Base-by-base conservation (phyloP, 2,329 filamentous ascomycete genomes). In the Diplodia corticola region DNA sequence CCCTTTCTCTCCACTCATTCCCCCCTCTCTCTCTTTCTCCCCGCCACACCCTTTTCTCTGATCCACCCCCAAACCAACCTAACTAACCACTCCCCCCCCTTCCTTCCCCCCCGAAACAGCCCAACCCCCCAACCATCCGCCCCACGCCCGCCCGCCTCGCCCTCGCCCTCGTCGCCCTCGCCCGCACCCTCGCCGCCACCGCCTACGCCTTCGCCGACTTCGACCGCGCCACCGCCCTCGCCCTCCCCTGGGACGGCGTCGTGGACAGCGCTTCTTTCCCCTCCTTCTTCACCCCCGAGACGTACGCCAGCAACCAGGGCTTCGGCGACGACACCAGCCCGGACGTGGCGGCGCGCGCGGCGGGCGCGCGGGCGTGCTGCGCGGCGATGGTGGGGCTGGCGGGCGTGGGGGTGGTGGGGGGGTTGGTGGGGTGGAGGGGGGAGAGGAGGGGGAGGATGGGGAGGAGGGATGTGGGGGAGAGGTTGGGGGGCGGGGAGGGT, bases 311-410 rank as follows among this genome's bases (percentile, higher is more conserved):
- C 15, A 48, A 61, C 26, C 57, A 59, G 35, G 54, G 54, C 6
- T 59, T 37, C 37, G 54, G 54, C 35, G 57, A 48, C 26, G 22
- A 26, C 26, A 61, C 57, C 17, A 61, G 57, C 26, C 40, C 40
- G 28, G 26, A n/a, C 1, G 57, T 61, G 0, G 57, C 57, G 1
- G 40, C 5, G 37, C 77, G 81, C 69, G 85, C 85, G 44, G 80
- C 79, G 66, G 68, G 69, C 20, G 72, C 72, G 30, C 6, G 46
- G 5, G 26, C 22, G 4, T 67, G 64, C 37, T 60, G 37, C 26
- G 54, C 68, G 4, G 68, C 68, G 46, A 17, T 28, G 63, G 60
- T 44, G 28, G 78, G 77, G 67, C 78, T 79, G 66, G 77, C 9
- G 30, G 46, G 70, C 26, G 72, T 78, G 57, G 71, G 74, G 70